phyloP scores from a whole-genome alignment of 2,329 filamentous ascomycete species.

The Trichoderma sp. region DNA sequence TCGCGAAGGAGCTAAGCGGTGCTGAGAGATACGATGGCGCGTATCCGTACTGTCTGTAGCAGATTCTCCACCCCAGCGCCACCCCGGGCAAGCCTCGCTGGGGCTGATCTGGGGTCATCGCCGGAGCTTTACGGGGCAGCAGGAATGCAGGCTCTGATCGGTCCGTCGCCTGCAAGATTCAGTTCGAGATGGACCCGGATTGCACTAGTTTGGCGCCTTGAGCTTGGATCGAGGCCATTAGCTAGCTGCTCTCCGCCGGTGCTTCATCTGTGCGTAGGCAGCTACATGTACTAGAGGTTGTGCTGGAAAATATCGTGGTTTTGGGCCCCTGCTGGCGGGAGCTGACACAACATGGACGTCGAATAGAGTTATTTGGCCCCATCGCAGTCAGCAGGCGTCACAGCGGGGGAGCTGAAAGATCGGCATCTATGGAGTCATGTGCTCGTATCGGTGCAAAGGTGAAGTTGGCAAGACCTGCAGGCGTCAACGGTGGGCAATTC shows the following conservation, averaged over 20 bases:
- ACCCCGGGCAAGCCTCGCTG: not conserved
- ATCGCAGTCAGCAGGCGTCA: not conserved
- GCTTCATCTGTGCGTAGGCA: not conserved
- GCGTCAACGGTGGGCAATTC: not conserved
- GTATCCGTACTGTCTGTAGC: not conserved
- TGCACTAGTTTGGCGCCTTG: not conserved
- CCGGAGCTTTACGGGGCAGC: not conserved
- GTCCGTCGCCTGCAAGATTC: not conserved
- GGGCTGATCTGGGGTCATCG: constrained; percentile 14
- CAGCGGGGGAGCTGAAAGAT: constrained; percentile 1
- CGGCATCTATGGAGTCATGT: not conserved
- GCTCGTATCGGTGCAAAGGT: not conserved
- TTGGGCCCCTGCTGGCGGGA: not conserved
- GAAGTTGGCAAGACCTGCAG: not conserved
- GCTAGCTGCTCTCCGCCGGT: not conserved
- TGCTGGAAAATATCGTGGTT: not conserved
- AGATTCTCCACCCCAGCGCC: not conserved
- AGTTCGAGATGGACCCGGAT: not conserved
- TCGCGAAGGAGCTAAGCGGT: not conserved
- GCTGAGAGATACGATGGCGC: not conserved
- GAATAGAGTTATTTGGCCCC: not conserved
- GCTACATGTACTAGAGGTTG: not conserved
- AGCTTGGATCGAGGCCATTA: not conserved
- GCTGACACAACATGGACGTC: not conserved
- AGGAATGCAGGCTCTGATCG: not conserved